Evolutionary conservation across 257 asterid species (phyloP).

Genomic region (Coffea canephora): DNA sequence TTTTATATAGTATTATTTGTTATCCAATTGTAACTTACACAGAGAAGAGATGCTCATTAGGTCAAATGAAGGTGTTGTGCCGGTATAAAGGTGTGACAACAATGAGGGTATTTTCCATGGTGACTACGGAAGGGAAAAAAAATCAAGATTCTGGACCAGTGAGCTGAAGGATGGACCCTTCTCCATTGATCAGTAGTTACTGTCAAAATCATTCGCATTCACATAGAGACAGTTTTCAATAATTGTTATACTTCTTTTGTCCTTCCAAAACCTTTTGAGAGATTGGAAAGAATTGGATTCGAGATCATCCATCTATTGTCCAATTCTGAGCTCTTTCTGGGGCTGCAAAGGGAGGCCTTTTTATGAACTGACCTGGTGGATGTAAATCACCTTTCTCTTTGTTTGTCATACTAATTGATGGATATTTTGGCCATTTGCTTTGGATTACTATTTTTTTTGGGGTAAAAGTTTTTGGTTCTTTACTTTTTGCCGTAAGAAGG

Average conservation of each 20-base stretch:
- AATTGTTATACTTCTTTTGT: background rate
- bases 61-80: no score
- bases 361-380: background rate
- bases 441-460: background rate
- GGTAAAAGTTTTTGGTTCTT: background rate
- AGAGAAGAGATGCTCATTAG: no score
- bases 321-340: background rate
- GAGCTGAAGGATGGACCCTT: background rate
- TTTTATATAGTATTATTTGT: no score
- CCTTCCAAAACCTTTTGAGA: background rate
- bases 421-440: background rate
- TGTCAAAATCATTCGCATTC: conserved; percentile 4
- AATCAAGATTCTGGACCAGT: background rate
- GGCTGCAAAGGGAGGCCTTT: background rate
- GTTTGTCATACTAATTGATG: background rate
- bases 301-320: background rate
- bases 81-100: background rate
- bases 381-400: background rate
- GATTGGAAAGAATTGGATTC: background rate
- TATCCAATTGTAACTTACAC: no score
- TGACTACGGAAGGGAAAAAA: background rate
- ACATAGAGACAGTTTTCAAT: background rate
- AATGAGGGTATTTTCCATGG: background rate
- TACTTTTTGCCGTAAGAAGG: background rate
- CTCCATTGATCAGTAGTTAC: background rate